Evolutionary conservation across 371 early-diverging fungal species (phyloP).

Genomic region (Mortierella sp.): DNA sequence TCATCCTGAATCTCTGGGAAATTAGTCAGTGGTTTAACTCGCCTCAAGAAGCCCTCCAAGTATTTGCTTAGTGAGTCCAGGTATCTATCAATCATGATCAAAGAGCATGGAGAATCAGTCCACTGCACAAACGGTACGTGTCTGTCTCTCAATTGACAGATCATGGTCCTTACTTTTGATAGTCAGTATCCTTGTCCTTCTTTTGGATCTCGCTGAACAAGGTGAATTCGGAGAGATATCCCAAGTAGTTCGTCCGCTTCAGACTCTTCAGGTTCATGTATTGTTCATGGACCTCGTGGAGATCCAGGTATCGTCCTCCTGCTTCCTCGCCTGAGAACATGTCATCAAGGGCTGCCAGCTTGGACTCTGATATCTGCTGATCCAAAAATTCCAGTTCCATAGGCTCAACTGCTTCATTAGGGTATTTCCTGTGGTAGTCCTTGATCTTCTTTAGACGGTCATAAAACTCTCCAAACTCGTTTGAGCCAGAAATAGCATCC

Average conservation of each 20-base stretch:
- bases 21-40: conserved; percentile 86
- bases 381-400: conserved; percentile 83
- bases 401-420: conserved; percentile 81
- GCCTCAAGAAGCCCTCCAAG: conserved; percentile 78
- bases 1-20: conserved; percentile 61
- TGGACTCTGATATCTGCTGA: conserved; percentile 66
- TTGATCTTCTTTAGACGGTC: conserved; percentile 83
- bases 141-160: too few species aligned
- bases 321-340: conserved; percentile 94
- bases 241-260: conserved; percentile 80
- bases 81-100: too few species aligned
- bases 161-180: conserved; percentile 61
- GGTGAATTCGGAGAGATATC: conserved; percentile 79
- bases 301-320: conserved; percentile 88
- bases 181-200: conserved; percentile 71
- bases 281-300: conserved; percentile 77
- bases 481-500: conserved; percentile 73
- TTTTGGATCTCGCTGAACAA: conserved; percentile 71
- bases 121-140: too few species aligned
- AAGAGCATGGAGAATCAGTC: too few species aligned
- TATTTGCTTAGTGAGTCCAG: conserved; percentile 72
- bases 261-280: conserved; percentile 87
- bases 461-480: conserved; percentile 90
- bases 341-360: conserved; percentile 78
- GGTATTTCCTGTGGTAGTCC: conserved; percentile 86